Evolutionary conservation across 345 rosid species (phyloP).

Genomic region (Viola odorata): DNA sequence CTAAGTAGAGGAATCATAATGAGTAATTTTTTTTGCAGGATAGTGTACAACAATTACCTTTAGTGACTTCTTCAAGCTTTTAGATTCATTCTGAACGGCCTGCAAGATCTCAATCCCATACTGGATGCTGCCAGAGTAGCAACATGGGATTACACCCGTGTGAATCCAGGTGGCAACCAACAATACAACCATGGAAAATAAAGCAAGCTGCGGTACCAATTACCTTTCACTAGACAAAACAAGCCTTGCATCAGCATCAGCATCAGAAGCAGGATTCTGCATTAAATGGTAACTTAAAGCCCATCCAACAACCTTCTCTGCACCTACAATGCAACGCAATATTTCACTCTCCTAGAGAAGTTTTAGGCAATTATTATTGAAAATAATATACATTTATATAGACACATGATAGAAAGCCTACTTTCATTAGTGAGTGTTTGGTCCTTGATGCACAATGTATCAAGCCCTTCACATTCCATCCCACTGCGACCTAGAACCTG

Average conservation of each 20-base stretch:
- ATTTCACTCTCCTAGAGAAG: neutral
- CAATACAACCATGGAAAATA: conserved; percentile 12
- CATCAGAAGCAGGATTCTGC: conserved; percentile 65
- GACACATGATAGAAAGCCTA: conserved; percentile 26
- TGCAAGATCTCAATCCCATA: conserved; percentile 64
- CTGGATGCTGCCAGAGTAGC: conserved; percentile 55
- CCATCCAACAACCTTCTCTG: conserved; percentile 86
- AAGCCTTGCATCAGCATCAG: conserved; percentile 47
- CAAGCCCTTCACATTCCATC: conserved; percentile 70
- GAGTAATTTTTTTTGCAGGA: neutral
- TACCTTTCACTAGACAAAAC: conserved; percentile 74
- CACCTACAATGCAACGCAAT: conserved; percentile 41
- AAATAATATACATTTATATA: conserved; percentile 1
- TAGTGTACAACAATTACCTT: conserved; percentile 45
- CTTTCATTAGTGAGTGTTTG: conserved; percentile 73
- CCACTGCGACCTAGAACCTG: conserved; percentile 64
- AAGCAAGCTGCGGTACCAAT: conserved; percentile 16
- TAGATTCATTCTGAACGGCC: conserved; percentile 62
- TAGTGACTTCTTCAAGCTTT: conserved; percentile 74
- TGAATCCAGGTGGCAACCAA: conserved; percentile 15
- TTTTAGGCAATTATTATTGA: neutral
- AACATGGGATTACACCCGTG: conserved; percentile 22
- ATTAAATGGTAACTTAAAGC: conserved; percentile 73
- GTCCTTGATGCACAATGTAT: conserved; percentile 61
- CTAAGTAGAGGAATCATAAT: neutral